phyloP scores from a whole-genome alignment of 2,329 filamentous ascomycete genomes.

The Phoma sp. region DNA sequence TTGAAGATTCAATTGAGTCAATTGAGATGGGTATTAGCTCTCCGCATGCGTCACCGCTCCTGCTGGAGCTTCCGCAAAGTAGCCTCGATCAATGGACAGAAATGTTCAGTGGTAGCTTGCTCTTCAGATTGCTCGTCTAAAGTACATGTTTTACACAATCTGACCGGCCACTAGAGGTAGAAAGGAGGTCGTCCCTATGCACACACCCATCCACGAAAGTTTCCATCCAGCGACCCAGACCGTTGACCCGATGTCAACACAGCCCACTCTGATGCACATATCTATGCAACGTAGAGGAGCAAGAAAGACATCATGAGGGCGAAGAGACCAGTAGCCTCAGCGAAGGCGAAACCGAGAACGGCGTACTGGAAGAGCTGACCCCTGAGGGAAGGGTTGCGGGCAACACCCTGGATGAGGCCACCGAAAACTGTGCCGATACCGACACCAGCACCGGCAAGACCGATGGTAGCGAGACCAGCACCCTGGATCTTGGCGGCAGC shows the following conservation, averaged over 20 bases:
- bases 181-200: slow-evolving; percentile 49
- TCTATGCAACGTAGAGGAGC: slow-evolving; percentile 53
- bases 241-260: slow-evolving; percentile 42
- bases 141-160: slow-evolving; percentile 55
- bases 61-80: slow-evolving; percentile 28
- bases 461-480: slow-evolving; percentile 74
- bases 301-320: slow-evolving; percentile 60
- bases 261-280: slow-evolving; percentile 43
- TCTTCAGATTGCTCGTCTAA: slow-evolving; percentile 53
- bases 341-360: slow-evolving; percentile 95
- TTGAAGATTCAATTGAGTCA: slow-evolving; percentile 30
- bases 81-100: slow-evolving; percentile 38
- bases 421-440: slow-evolving; percentile 96
- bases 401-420: slow-evolving; percentile 85
- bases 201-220: slow-evolving; percentile 50
- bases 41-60: slow-evolving; percentile 38
- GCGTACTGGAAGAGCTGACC: slow-evolving; percentile 96
- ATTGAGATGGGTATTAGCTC: slow-evolving; percentile 36
- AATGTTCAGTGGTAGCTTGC: slow-evolving; percentile 49
- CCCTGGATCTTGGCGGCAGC: slow-evolving; percentile 53
- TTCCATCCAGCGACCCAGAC: slow-evolving; percentile 47
- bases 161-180: slow-evolving; percentile 51
- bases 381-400: slow-evolving; percentile 93
- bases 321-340: slow-evolving; percentile 80
- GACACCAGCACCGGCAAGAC: slow-evolving; percentile 91